These are phyloP conservation scores for Vitis labrusca DNA, from an alignment of 164 flowering plant genomes.

Conservation along the genomic window DNA sequence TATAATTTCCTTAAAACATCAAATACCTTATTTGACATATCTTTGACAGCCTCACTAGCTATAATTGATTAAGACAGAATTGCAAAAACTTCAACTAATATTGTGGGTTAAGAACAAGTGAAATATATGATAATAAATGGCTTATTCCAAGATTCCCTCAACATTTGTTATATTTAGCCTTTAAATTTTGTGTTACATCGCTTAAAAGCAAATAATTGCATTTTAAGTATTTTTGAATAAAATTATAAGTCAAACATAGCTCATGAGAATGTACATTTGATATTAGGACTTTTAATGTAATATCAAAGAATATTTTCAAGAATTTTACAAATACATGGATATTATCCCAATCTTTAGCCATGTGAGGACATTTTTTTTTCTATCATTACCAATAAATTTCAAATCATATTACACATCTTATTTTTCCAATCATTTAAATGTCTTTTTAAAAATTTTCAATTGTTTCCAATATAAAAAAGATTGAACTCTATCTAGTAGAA, in stretches of 20 bases:
- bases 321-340: neutral
- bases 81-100: neutral
- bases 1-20: no score
- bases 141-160: slow-evolving; percentile 8
- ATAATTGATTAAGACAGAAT: neutral
- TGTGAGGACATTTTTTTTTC: no score
- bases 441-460: no score
- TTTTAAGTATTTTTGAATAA: neutral
- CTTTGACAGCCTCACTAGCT: neutral
- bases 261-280: neutral
- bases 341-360: slow-evolving; percentile 8
- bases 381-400: no score
- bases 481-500: no score
- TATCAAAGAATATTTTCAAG: slow-evolving; percentile 11
- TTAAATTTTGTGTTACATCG: slow-evolving; percentile 7
- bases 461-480: no score
- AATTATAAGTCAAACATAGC: neutral
- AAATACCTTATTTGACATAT: neutral
- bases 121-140: slow-evolving; percentile 8
- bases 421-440: no score
- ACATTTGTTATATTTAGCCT: slow-evolving; percentile 18
- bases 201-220: neutral
- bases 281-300: slow-evolving; percentile 9
- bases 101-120: slow-evolving; percentile 10
- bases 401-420: no score